These are phyloP conservation scores for Candida stauntonica DNA, from an alignment of 805 yeast species.

Conservation along the genomic window DNA sequence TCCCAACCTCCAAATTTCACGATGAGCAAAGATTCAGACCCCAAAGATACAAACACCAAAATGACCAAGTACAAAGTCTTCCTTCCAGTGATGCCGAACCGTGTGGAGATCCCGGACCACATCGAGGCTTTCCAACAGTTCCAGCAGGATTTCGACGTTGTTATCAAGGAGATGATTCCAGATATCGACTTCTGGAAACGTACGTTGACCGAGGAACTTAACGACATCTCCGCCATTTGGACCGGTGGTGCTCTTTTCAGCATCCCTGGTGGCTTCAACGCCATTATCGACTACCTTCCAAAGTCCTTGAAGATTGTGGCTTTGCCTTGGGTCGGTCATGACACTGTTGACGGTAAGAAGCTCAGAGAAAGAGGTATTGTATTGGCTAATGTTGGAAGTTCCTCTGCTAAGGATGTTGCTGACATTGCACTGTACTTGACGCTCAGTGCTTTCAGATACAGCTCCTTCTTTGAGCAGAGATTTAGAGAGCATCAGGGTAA, in stretches of 20 bases:
- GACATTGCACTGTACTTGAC: constrained; percentile 62
- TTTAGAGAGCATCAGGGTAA: constrained; percentile 36
- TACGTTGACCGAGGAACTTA: constrained; percentile 35
- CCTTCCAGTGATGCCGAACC: constrained; percentile 31
- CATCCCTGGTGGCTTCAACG: constrained; percentile 37
- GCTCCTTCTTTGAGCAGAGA: constrained; percentile 40
- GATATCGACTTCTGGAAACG: constrained; percentile 37
- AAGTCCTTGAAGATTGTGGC: constrained; percentile 42
- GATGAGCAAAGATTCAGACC: background rate
- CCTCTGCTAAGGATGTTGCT: constrained; percentile 65
- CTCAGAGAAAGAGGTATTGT: constrained; percentile 44
- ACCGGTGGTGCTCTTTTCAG: constrained; percentile 49
- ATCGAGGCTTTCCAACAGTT: constrained; percentile 45
- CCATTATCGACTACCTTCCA: constrained; percentile 46
- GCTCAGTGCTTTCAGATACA: constrained; percentile 56
- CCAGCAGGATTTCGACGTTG: constrained; percentile 35
- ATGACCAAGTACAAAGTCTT: constrained; percentile 28
- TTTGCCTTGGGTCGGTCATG: constrained; percentile 60
- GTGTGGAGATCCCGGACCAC: constrained; percentile 40
- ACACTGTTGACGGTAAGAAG: constrained; percentile 42
- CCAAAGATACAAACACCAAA: background rate
- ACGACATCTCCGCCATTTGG: constrained; percentile 49
- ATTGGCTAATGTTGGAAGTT: constrained; percentile 58
- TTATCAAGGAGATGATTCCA: constrained; percentile 35
- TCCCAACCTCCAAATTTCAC: background rate